phyloP scores from a whole-genome alignment of 768 basidiomycete genomes.

The Harrya chromipes region DNA sequence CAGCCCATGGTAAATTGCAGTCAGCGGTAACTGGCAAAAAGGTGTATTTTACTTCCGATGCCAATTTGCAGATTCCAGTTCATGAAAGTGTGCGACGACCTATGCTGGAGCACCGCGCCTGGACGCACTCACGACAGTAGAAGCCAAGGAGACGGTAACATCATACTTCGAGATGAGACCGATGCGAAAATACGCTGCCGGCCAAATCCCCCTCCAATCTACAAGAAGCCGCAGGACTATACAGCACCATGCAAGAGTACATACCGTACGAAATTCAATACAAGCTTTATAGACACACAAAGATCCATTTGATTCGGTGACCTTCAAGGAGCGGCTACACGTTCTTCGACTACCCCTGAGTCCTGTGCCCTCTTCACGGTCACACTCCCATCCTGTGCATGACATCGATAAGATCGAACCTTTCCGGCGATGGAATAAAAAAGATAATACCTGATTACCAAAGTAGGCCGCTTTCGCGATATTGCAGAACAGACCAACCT shows the following conservation, averaged over 20 bases:
- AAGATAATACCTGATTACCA: slow-evolving; percentile 64
- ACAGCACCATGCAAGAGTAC: not conserved
- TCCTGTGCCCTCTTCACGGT: slow-evolving; percentile 47
- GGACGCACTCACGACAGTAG: no score
- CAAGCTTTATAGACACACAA: not conserved
- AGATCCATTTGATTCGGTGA: not conserved
- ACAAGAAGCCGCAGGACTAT: not conserved
- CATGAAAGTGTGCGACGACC: no score
- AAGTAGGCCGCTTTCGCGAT: slow-evolving; percentile 98
- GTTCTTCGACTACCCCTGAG: slow-evolving; percentile 21
- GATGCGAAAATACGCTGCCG: no score
- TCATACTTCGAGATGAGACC: no score
- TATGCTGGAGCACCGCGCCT: no score
- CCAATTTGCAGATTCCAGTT: no score
- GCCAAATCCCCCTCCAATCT: no score
- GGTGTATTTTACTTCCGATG: no score
- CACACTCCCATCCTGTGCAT: slow-evolving; percentile 62
- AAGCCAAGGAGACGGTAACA: no score
- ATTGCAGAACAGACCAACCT: slow-evolving; percentile 94
- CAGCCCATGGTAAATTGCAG: no score
- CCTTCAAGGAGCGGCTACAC: slow-evolving; percentile 9
- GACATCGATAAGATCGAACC: not conserved
- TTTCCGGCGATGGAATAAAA: not conserved
- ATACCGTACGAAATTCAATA: not conserved
- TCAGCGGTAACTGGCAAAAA: no score